Base-by-base conservation (phyloP, 2,329 filamentous ascomycete genomes). In the Diaporthe destruens region DNA sequence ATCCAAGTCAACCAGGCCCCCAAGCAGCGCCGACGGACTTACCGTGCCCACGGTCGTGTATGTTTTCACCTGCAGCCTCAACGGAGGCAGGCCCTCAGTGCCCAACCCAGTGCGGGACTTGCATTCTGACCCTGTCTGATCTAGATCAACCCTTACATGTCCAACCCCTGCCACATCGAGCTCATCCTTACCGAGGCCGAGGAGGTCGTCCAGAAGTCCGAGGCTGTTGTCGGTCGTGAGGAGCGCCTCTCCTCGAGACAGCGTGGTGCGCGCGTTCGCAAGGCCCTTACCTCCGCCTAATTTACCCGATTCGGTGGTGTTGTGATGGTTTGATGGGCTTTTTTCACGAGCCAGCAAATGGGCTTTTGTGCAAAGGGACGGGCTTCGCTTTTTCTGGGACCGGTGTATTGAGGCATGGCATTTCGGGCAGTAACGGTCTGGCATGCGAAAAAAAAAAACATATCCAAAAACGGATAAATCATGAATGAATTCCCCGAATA, bases 1-100 rank as follows among this genome's bases (percentile, higher is more conserved):
- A 99, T 99, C 89, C 96, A 99, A 90, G 96, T 99, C 91, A 99
- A 99, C 94, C 96, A 99, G 91, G 97, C 96, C 81, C 96, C 96
- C 83, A 98, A 98, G 93, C 96, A 98, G 91, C 93, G 96, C 85
- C 92, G 96, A 89, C 93, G 96, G 87, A 99, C 96, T 84, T 99
- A 99, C 94, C 95, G 96, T 92, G 97, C 97, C 78, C 96, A 99
- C 91, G 96, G 96, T 92, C 95, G 96, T 90, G 96, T 98, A 97
- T 82, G 95, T 94, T 80, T 71, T 71, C 69, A 29, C 74, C 53
- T 32, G 65, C 49, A 71, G 55, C 66, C 25, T 72, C 36, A 39
- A 55, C 11, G 25, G 61, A 39, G 61, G n/a, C 18, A 42, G 25
- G 39, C 39, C 12, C 3, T 18, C 16, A 11, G 16, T 3, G 34